Evolutionary conservation across 345 rosid species (phyloP).

Genomic region (Salix caprea): DNA sequence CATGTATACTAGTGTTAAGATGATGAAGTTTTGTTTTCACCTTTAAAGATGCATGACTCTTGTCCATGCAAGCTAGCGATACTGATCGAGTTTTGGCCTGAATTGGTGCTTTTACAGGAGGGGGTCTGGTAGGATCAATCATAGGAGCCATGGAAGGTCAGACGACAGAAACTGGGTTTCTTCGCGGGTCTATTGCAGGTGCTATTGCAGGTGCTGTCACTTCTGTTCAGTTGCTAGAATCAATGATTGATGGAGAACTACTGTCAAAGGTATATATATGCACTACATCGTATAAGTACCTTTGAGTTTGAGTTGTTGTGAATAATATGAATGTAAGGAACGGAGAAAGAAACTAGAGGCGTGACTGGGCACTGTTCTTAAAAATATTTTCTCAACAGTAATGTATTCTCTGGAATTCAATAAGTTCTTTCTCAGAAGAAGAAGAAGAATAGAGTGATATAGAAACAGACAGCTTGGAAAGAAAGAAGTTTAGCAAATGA

Average conservation of each 20-base stretch:
- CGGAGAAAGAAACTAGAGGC: no score
- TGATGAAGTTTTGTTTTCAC: not conserved
- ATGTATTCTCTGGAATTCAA: no score
- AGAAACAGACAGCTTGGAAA: no score
- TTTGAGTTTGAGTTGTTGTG: no score
- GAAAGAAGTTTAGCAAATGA: no score
- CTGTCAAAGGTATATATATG: constrained; percentile 51
- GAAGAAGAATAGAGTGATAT: no score
- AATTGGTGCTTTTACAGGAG: constrained; percentile 33
- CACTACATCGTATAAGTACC: not conserved
- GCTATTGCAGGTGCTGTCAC: constrained; percentile 71
- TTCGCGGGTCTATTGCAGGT: constrained; percentile 64
- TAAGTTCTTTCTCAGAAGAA: no score
- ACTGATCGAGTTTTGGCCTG: no score
- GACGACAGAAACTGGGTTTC: constrained; percentile 70
- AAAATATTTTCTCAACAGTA: no score
- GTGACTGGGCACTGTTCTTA: no score
- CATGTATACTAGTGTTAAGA: not conserved
- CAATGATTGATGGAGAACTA: constrained; percentile 47
- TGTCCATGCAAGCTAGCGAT: not conserved
- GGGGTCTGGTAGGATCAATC: constrained; percentile 57
- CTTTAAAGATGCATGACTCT: not conserved
- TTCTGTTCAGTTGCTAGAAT: constrained; percentile 54
- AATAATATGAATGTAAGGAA: no score
- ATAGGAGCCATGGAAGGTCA: constrained; percentile 83